Base-by-base conservation (phyloP, 495 filamentous ascomycete genomes). In the Penicillium psychrofluorescens region DNA sequence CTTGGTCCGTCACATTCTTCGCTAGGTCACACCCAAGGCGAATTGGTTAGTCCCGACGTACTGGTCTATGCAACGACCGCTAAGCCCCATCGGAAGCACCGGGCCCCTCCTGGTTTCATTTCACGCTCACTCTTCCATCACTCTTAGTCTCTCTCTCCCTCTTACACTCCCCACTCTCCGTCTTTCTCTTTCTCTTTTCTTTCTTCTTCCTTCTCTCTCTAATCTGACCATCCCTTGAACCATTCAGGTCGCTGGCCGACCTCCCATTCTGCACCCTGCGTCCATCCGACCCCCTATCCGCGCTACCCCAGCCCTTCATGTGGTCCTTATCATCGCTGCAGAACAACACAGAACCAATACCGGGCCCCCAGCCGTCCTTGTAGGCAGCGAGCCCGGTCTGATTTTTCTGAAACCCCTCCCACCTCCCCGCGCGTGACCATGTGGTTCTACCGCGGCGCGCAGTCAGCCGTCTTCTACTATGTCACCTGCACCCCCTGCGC, bases 391-490 rank as follows among this genome's bases (percentile, higher is more conserved):
- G 47, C 53, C 47, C 45, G 36, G 22, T 22, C 22, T 22, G 22
- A 22, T 22, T 6, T 22, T 22, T 22, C 22, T 22, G 22, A 22
- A 22, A 22, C 0, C 4, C 22, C 22, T 22, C 4, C 22, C 22
- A 6, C 22, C 22, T 22, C 22, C 22, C 22, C 4, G 22, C 22
- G 22, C 22, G 22, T 44, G 29, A 56, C 45, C 57, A 74, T 74
- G 70, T 78, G 75, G 75, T 64, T 78, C 55, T 76, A 65, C 54
- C 66, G 75, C 16, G 75, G 75, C 40, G 70, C 61, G 40, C 89
- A 92, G 67, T 95, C 88, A 11, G 87, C 85, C 45, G 67, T 90
- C 59, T 95, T 94, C 67, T 94, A 90, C 72, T 79, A 90, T 52
- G 75, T 81, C 44, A 85, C 86, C 39, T 95, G 88, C 63, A 81